Evolutionary conservation across 2,329 filamentous ascomycete species (phyloP).

Genomic region (Capronia americana): DNA sequence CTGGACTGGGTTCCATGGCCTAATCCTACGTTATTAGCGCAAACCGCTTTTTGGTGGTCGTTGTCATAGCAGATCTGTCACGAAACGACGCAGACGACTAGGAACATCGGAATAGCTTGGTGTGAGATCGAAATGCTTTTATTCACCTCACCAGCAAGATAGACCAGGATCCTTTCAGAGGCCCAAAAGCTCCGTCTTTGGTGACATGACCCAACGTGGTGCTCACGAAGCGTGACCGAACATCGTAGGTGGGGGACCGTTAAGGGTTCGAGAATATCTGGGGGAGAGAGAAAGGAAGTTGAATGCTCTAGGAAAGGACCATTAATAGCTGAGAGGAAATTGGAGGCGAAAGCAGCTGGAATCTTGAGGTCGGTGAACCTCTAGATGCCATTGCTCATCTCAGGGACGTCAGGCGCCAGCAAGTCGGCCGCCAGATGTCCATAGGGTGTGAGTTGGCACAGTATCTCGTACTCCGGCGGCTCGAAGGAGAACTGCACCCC

Average conservation of each 20-base stretch:
- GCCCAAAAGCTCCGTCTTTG: background rate
- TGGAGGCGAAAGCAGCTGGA: background rate
- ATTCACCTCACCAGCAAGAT: background rate
- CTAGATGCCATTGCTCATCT: background rate
- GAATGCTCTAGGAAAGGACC: background rate
- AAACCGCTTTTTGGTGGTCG: background rate
- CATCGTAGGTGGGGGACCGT: background rate
- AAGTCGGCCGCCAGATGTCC: background rate
- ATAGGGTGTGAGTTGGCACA: background rate
- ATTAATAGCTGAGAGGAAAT: background rate
- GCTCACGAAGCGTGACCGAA: background rate
- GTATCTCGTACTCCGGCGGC: background rate
- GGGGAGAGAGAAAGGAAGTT: background rate
- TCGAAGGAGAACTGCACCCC: background rate
- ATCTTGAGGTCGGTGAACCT: background rate
- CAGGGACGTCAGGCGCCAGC: background rate
- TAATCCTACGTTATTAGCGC: background rate
- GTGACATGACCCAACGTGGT: background rate
- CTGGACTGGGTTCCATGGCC: background rate
- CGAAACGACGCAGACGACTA: background rate
- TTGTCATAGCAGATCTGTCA: background rate
- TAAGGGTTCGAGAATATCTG: background rate
- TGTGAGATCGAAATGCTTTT: background rate
- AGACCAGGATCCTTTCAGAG: background rate
- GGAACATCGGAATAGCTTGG: background rate